phyloP scores from a whole-genome alignment of 257 asterid species.

The Penstemon newberryi region DNA sequence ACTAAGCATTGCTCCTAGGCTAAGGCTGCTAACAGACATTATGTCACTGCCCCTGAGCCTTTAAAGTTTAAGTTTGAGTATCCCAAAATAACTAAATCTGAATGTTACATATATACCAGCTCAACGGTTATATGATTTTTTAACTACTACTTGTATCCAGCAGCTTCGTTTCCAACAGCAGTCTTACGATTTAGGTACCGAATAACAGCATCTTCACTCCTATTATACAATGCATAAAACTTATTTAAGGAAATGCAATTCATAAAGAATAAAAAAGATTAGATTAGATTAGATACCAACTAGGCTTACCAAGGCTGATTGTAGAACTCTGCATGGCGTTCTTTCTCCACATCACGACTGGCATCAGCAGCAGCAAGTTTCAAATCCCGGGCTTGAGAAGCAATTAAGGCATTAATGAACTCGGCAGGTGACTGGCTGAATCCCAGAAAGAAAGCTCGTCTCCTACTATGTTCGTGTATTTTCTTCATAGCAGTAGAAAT shows the following conservation, averaged over 20 bases:
- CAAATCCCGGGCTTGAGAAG: slow-evolving; percentile 86
- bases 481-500: slow-evolving; percentile 68
- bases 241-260: slow-evolving; percentile 11
- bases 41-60: slow-evolving; percentile 23
- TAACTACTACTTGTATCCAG: slow-evolving; percentile 29
- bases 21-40: slow-evolving; percentile 18
- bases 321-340: slow-evolving; percentile 70
- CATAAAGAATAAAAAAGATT: slow-evolving; percentile 6
- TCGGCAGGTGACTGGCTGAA: slow-evolving; percentile 93
- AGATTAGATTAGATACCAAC: neutral
- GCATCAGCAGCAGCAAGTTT: slow-evolving; percentile 72
- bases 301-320: slow-evolving; percentile 70
- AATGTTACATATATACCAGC: slow-evolving; percentile 22
- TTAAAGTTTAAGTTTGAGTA: slow-evolving; percentile 1
- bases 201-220: slow-evolving; percentile 60
- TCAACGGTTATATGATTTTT: slow-evolving; percentile 5
- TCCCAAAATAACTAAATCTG: slow-evolving; percentile 21
- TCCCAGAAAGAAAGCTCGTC: slow-evolving; percentile 82
- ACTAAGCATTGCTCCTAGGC: slow-evolving; percentile 19
- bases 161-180: slow-evolving; percentile 27
- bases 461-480: slow-evolving; percentile 58
- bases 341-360: slow-evolving; percentile 61
- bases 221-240: slow-evolving; percentile 21
- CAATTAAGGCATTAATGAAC: slow-evolving; percentile 68
- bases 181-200: slow-evolving; percentile 56